A percentile compares a stretch with the other conserved stretches of the same genome.
These are phyloP conservation scores for Fusarium globosum DNA, from an alignment of 2,329 filamentous ascomycete genomes.

Conservation along the genomic window DNA sequence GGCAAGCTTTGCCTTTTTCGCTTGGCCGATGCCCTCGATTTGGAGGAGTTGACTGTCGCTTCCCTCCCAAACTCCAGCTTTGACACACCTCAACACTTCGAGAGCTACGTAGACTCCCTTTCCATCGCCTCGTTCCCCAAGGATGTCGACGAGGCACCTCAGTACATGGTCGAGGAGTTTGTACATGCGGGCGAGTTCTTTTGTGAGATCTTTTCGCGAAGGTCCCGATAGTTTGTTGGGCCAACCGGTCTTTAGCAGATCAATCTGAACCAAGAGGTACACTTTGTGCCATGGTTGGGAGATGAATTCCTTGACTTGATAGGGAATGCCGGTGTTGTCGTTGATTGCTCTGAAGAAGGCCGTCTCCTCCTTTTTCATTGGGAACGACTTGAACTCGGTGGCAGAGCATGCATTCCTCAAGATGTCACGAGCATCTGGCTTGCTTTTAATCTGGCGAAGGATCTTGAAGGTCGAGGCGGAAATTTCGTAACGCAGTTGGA, in stretches of 20 bases:
- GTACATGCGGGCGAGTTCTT: conserved; percentile 49
- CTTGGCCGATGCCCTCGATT: conserved; percentile 80
- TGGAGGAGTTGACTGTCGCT: conserved; percentile 85
- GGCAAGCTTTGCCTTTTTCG: conserved; percentile 78
- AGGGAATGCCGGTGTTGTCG: conserved; percentile 52
- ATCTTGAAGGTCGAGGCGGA: conserved; percentile 48
- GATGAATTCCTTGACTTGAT: conserved; percentile 55
- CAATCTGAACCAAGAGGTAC: conserved; percentile 78
- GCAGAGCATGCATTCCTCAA: conserved; percentile 54
- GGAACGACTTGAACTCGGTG: conserved; percentile 53
- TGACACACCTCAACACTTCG: conserved; percentile 80
- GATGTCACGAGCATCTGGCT: conserved; percentile 48
- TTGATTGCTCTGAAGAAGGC: conserved; percentile 54
- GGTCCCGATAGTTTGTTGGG: conserved; percentile 59
- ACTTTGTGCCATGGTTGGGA: conserved; percentile 77
- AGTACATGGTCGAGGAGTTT: conserved; percentile 49
- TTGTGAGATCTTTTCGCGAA: conserved; percentile 49
- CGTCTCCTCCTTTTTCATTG: conserved; percentile 50
- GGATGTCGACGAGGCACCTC: conserved; percentile 53
- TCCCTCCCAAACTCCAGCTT: conserved; percentile 83
- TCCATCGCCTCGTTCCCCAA: conserved; percentile 66
- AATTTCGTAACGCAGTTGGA: conserved; percentile 51
- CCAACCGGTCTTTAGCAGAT: conserved; percentile 72
- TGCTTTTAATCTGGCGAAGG: conserved; percentile 42
- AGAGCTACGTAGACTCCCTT: conserved; percentile 75